Evolutionary conservation across 129 eudicot species (phyloP), one percentile per base, ranked within the genome.

Genomic region (Saussurea involucrata): DNA sequence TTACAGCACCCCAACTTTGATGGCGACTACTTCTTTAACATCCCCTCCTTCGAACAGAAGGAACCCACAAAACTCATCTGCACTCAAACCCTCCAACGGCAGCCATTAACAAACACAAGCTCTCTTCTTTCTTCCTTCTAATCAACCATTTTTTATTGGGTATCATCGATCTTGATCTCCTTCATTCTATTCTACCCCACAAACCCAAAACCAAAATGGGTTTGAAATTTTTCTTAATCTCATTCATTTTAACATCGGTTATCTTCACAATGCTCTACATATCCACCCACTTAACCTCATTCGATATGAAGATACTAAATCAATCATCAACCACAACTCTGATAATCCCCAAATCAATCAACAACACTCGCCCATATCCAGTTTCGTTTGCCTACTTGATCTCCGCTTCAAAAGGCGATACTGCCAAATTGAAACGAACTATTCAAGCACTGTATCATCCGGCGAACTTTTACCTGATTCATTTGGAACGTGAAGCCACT

Each of bases 331-430:
- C 82, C 24, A 77, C 81, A 63, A 64, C 82, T 15, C 60, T 80
- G 66, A 32, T 81, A 20, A 36, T 74, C 72, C 79, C 86, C 70
- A 79, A 92, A 75, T 36, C 84, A 5, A 40, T 60, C 53, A 75
- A 75, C 83, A 63, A 58, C 72, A 73, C 78, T 9, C 80, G 29
- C 1, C 83, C 79, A 1, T 91, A 92, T 66, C 95, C 93, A 0
- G 97, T 88, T 0, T 84, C 96, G 2, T 95, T 95, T 46, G 99
- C 99, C 24, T 95, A 95, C 89, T 69, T 95, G 71, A 95, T 95
- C 83, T 95, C 99, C 0, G 99, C 96, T 5, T 91, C 99, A 0
- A 83, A 65, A 20, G 99, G 99, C 18, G 99, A 95, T 69, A 66
- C 79, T 0, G 22, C 73, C 8, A 91, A 89, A 83, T 86, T 95